Percentiles rank a stretch among this genome's conserved stretches.
Conservation (phyloP, 208 protist species). For the Acanthamoeba triangularis region DNA sequence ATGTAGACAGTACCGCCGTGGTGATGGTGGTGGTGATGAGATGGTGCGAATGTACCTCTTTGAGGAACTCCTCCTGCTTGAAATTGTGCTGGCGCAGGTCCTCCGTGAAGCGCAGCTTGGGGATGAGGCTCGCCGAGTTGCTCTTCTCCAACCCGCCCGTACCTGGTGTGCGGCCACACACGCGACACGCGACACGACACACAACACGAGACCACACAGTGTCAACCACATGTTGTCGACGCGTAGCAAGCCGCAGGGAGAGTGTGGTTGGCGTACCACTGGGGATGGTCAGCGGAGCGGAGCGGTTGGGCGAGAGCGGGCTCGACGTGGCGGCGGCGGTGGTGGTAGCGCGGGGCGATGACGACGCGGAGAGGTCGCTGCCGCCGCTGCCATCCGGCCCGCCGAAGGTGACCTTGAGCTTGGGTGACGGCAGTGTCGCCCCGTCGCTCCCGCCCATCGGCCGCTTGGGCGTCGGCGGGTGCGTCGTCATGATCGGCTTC, state of each 20-base stretch:
- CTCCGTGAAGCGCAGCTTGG: constrained; percentile 72
- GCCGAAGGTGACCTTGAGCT: constrained; percentile 62
- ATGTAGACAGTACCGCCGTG: background rate
- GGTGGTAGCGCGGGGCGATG: background rate
- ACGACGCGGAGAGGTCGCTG: background rate
- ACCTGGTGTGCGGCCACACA: background rate
- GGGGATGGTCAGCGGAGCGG: background rate
- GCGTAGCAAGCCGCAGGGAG: background rate
- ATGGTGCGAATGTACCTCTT: background rate
- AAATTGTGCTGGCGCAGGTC: constrained; percentile 70
- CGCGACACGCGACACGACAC: background rate
- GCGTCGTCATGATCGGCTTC: constrained; percentile 55
- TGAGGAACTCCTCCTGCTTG: constrained; percentile 74
- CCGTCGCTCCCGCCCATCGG: background rate
- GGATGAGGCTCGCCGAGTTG: constrained; percentile 51
- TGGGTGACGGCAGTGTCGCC: background rate
- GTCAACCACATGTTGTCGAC: background rate
- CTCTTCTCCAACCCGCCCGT: constrained; percentile 68
- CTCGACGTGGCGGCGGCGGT: background rate
- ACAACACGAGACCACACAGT: background rate
- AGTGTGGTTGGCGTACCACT: background rate
- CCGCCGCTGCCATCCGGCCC: background rate
- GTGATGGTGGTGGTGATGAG: background rate
- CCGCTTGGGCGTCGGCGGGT: constrained; percentile 52
- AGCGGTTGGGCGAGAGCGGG: constrained; percentile 5